These are phyloP conservation scores for Ambrosiella xylebori DNA, from an alignment of 2,329 filamentous ascomycete species.

Conservation along the genomic window DNA sequence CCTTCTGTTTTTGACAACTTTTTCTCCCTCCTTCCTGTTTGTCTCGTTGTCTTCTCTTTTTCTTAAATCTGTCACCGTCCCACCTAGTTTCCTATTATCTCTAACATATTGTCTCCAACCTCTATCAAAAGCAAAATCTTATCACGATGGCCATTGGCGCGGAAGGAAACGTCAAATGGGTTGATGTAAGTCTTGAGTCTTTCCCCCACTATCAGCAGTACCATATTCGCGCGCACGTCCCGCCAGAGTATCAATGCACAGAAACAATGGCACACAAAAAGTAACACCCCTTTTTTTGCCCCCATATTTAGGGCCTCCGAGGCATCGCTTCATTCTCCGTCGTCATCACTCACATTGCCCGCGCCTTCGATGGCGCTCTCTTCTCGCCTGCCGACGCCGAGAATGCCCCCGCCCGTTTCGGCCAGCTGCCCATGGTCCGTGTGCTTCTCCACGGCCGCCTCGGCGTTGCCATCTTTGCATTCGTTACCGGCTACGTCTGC, in stretches of 20 bases:
- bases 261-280: too few species aligned
- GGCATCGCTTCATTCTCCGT: conserved; percentile 37
- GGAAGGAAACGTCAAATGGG: conserved; percentile 39
- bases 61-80: too few species aligned
- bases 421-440: conserved; percentile 42
- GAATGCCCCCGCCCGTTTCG: conserved; percentile 28
- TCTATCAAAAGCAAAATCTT: background rate
- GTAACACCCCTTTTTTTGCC: background rate
- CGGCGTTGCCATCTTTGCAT: conserved; percentile 48
- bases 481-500: conserved; percentile 48
- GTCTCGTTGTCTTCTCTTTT: background rate
- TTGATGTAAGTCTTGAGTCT: conserved; percentile 34
- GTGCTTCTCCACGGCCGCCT: conserved; percentile 43
- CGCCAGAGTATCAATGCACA: too few species aligned
- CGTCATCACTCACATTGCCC: conserved; percentile 35
- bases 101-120: background rate
- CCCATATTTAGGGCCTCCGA: conserved; percentile 30
- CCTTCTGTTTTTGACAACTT: background rate
- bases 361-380: conserved; percentile 33
- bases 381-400: conserved; percentile 29
- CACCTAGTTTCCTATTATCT: too few species aligned
- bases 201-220: conserved; percentile 1
- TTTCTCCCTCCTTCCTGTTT: background rate
- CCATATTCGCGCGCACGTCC: background rate
- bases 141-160: conserved; percentile 25